These are phyloP conservation scores for Tilletiaria anomala DNA, from an alignment of 1,284 basidiomycete species.

Conservation along the genomic window DNA sequence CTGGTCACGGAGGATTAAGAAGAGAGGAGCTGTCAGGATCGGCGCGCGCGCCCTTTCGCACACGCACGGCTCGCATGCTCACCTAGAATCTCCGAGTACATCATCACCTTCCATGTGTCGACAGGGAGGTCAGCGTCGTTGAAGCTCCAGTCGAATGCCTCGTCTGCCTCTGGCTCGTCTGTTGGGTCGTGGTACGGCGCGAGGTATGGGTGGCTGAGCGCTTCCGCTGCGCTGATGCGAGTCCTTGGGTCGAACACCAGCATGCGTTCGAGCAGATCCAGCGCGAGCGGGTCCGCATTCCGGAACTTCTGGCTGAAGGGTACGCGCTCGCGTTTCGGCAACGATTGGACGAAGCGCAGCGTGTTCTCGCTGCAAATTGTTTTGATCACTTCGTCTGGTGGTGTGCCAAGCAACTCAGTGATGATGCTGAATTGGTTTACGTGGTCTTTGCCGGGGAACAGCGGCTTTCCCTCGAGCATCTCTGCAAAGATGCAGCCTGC, in stretches of 20 bases:
- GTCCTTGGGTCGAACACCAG: constrained; percentile 95
- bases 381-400: constrained; percentile 97
- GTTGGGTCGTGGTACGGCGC: constrained; percentile 96
- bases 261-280: constrained; percentile 97
- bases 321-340: constrained; percentile 88
- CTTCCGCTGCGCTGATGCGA: constrained; percentile 83
- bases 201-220: constrained; percentile 85
- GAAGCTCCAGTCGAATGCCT: constrained; percentile 98
- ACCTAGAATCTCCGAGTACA: constrained; percentile 43
- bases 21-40: too few relatives aligned
- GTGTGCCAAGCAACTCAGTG: constrained; percentile 91
- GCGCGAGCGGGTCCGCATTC: constrained; percentile 77
- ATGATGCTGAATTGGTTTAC: constrained; percentile 99
- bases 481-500: constrained; percentile 99
- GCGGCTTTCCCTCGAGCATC: constrained; percentile 96
- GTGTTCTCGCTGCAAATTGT: constrained; percentile 98
- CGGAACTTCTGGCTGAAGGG: constrained; percentile 89
- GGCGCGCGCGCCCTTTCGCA: background rate
- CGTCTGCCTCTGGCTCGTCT: constrained; percentile 84
- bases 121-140: constrained; percentile 99
- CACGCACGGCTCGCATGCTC: background rate
- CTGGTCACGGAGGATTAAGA: constrained; percentile 4
- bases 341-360: constrained; percentile 91
- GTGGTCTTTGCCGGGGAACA: constrained; percentile 98
- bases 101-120: constrained; percentile 90